Percentiles rank a stretch among this genome's conserved stretches.
phyloP scores from a whole-genome alignment of 139 green algal species.

The Coccomyxa sp. region DNA sequence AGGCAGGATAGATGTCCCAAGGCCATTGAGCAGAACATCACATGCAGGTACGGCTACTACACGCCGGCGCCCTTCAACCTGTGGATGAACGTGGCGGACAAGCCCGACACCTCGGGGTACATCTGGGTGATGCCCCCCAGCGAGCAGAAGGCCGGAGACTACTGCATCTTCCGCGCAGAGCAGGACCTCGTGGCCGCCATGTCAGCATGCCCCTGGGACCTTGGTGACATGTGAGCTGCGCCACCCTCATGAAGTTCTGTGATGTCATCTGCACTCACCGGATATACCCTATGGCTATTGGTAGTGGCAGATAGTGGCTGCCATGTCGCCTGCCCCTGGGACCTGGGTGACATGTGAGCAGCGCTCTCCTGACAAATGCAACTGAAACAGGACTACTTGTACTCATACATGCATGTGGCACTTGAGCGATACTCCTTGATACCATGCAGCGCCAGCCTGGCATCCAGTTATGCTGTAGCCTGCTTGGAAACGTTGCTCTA shows the following conservation, averaged over 20 bases:
- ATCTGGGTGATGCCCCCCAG: background rate
- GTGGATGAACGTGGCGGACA: conserved; percentile 19
- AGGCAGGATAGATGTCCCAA: no score
- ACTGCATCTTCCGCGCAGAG: conserved; percentile 5
- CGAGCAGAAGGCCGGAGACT: conserved; percentile 43
- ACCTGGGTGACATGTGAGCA: background rate
- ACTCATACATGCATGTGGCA: background rate
- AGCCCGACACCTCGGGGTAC: background rate
- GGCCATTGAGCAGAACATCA: no score
- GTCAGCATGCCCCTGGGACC: conserved; percentile 11
- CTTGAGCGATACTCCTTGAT: background rate
- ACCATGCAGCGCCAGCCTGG: background rate
- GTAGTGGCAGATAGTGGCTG: no score
- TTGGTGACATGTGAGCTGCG: conserved; percentile 3
- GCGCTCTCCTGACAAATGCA: background rate
- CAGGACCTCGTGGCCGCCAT: conserved; percentile 17
- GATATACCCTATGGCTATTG: no score
- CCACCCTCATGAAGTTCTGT: no score
- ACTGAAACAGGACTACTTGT: background rate
- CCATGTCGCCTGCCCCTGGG: conserved; percentile 5
- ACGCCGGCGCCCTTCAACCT: conserved; percentile 61
- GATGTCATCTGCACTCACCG: no score
- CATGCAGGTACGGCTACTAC: conserved; percentile 2
- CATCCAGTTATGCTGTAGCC: background rate
- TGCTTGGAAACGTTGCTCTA: background rate